Conservation (phyloP, 495 filamentous ascomycete species). For the Talaromyces liani region DNA sequence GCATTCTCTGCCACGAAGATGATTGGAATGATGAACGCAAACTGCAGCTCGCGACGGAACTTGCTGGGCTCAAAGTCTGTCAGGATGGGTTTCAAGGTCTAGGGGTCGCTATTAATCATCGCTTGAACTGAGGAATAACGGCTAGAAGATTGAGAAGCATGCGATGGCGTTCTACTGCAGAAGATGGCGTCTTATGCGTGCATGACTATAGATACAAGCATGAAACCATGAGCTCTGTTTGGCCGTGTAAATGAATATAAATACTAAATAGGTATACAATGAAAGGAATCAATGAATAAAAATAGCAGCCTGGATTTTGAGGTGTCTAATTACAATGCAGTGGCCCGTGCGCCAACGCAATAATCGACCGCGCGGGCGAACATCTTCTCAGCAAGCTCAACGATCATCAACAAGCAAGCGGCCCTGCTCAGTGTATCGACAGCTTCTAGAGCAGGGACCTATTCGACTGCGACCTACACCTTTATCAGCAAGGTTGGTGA, state of each 20-base stretch:
- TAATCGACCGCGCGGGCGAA: neutral
- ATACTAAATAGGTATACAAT: too few species aligned
- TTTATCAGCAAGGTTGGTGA: neutral
- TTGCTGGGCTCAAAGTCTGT: conserved; percentile 61
- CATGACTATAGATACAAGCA: too few species aligned
- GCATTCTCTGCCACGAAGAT: conserved; percentile 40
- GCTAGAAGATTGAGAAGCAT: neutral
- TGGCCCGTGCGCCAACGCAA: neutral
- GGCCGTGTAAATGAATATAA: neutral
- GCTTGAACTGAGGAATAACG: neutral
- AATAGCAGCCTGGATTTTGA: neutral
- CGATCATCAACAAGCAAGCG: neutral
- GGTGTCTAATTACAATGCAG: neutral
- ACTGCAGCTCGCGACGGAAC: conserved; percentile 54
- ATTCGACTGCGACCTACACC: neutral
- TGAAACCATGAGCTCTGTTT: neutral
- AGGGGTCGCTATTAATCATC: conserved; percentile 10
- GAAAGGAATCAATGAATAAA: neutral
- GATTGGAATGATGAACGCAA: conserved; percentile 45
- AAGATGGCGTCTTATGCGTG: neutral
- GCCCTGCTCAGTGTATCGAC: conserved; percentile 6
- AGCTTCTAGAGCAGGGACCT: conserved; percentile 7
- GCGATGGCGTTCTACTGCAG: neutral
- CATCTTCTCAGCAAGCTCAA: conserved; percentile 2
- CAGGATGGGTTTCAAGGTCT: conserved; percentile 59